A percentile compares a stretch with the other conserved stretches of the same genome.
Evolutionary conservation across 192 early-diverging fungal species (phyloP).

Genomic region (Funneliformis geosporum): DNA sequence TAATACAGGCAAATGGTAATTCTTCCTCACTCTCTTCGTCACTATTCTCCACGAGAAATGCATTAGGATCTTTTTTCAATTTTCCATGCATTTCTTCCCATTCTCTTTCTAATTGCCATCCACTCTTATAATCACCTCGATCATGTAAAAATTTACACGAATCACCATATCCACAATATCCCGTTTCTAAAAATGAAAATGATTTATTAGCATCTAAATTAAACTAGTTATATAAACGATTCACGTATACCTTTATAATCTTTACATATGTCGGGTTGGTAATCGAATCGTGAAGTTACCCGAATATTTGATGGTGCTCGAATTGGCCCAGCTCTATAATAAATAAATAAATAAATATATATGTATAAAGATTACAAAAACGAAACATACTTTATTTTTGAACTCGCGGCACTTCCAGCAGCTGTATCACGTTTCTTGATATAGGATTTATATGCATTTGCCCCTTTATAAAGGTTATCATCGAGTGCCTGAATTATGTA

Average conservation of each 20-base stretch:
- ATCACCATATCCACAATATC: constrained; percentile 97
- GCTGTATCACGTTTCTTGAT: constrained; percentile 60
- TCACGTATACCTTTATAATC: constrained; percentile 84
- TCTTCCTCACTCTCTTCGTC: constrained; percentile 71
- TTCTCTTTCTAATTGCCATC: constrained; percentile 97
- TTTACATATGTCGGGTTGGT: constrained; percentile 98
- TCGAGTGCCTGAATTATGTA: constrained; percentile 37
- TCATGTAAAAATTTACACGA: constrained; percentile 98
- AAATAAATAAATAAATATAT: constrained; percentile 6
- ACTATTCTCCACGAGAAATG: constrained; percentile 46
- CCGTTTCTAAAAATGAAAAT: constrained; percentile 57
- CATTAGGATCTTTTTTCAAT: constrained; percentile 51
- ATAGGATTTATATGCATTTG: constrained; percentile 61
- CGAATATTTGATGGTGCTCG: constrained; percentile 71
- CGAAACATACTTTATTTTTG: constrained; percentile 48
- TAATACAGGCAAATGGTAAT: constrained; percentile 92
- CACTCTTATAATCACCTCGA: constrained; percentile 93
- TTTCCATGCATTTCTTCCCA: constrained; percentile 89
- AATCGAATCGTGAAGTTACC: constrained; percentile 88
- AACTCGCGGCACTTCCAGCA: constrained; percentile 45
- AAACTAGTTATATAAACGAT: constrained; percentile 6
- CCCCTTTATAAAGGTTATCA: constrained; percentile 67
- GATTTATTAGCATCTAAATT: neutral
- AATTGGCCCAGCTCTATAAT: constrained; percentile 70
- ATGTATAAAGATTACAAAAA: constrained; percentile 6